Evolutionary conservation across 306 rosid species (phyloP).

Genomic region (Malus sieversii): DNA sequence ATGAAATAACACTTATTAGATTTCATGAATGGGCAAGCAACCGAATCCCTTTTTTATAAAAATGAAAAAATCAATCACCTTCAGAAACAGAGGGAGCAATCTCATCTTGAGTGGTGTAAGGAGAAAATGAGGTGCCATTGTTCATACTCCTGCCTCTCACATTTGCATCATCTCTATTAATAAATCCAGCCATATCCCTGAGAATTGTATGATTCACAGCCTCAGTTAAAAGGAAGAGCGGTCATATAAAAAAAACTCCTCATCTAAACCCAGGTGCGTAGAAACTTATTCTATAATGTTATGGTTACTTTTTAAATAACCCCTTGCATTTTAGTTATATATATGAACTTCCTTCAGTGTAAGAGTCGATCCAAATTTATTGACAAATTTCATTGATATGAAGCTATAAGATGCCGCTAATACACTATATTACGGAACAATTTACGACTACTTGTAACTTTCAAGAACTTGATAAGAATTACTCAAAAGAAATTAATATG

Average conservation of each 20-base stretch:
- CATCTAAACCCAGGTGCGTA: neutral
- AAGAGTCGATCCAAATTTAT: neutral
- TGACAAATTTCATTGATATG: neutral
- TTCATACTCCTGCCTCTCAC: slow-evolving; percentile 17
- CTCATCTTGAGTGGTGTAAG: slow-evolving; percentile 29
- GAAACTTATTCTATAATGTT: neutral
- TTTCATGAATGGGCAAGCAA: neutral
- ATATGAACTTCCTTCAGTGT: neutral
- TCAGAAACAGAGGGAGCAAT: slow-evolving; percentile 37
- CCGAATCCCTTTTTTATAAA: neutral
- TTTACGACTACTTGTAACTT: neutral
- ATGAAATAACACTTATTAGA: slow-evolving; percentile 21
- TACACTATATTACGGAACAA: neutral
- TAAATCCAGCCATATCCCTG: slow-evolving; percentile 47
- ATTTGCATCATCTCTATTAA: slow-evolving; percentile 22
- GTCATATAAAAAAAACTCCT: neutral
- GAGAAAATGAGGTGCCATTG: slow-evolving; percentile 31
- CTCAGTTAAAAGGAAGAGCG: slow-evolving; percentile 6
- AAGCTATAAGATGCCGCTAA: neutral
- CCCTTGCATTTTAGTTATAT: neutral
- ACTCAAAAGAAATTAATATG: neutral
- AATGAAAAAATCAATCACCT: slow-evolving; percentile 27
- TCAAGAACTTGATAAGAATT: neutral
- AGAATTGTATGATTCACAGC: slow-evolving; percentile 12
- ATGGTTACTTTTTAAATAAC: neutral